Conservation (phyloP, 1,284 basidiomycete genomes). For the Microbotryum lychnidis-dioicae region DNA sequence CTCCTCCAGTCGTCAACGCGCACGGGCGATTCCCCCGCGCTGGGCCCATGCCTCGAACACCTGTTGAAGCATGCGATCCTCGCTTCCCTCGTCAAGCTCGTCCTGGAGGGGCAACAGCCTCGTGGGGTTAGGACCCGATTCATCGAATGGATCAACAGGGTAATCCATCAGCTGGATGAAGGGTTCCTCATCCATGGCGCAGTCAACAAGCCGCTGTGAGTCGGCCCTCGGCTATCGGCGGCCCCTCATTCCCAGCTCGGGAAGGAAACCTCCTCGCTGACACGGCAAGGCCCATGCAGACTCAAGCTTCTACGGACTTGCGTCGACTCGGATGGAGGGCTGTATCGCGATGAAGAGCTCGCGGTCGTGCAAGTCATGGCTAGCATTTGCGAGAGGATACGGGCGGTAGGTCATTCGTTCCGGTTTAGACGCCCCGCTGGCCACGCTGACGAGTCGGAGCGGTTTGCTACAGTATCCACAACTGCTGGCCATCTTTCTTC, state of each 20-base stretch:
- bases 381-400: slow-evolving; percentile 19
- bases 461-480: slow-evolving; percentile 62
- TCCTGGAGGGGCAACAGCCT: slow-evolving; percentile 64
- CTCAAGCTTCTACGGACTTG: slow-evolving; percentile 64
- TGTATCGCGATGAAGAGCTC: slow-evolving; percentile 65
- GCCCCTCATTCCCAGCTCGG: background rate
- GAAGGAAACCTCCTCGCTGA: slow-evolving; percentile 58
- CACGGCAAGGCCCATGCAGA: slow-evolving; percentile 50
- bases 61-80: slow-evolving; percentile 82
- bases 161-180: slow-evolving; percentile 80
- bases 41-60: slow-evolving; percentile 78
- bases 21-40: background rate
- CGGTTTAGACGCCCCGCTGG: background rate
- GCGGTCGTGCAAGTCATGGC: slow-evolving; percentile 53
- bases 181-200: slow-evolving; percentile 83
- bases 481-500: slow-evolving; percentile 89
- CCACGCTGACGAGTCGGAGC: background rate
- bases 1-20: too few species aligned
- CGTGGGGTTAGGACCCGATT: slow-evolving; percentile 79
- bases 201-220: slow-evolving; percentile 37
- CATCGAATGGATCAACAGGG: slow-evolving; percentile 70
- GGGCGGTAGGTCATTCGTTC: slow-evolving; percentile 10
- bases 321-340: slow-evolving; percentile 80
- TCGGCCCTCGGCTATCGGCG: background rate
- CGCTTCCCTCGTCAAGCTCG: slow-evolving; percentile 71